Evolutionary conservation across 352 stramenopile genomes (phyloP).

Genomic region (Phytophthora meadii): DNA sequence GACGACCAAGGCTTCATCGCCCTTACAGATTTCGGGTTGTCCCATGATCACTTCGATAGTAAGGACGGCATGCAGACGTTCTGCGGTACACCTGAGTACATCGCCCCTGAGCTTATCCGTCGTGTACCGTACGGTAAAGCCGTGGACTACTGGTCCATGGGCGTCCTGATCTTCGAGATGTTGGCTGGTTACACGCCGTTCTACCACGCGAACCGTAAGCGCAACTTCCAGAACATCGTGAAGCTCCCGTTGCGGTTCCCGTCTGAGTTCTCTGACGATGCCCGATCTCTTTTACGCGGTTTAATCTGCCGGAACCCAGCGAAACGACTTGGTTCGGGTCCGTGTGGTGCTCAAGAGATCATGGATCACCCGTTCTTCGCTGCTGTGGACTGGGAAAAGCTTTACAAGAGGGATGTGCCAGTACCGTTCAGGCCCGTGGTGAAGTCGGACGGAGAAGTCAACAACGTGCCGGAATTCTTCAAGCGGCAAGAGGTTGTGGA

Average conservation of each 20-base stretch:
- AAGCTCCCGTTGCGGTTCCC: slow-evolving; percentile 77
- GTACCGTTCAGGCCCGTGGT: slow-evolving; percentile 75
- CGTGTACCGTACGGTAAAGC: slow-evolving; percentile 75
- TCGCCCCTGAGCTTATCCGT: slow-evolving; percentile 82
- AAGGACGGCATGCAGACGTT: slow-evolving; percentile 86
- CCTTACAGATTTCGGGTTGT: slow-evolving; percentile 91
- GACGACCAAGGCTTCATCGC: slow-evolving; percentile 86
- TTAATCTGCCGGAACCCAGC: slow-evolving; percentile 80
- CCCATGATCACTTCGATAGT: slow-evolving; percentile 77
- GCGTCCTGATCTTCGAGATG: slow-evolving; percentile 89
- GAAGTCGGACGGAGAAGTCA: slow-evolving; percentile 75
- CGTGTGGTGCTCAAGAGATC: slow-evolving; percentile 75
- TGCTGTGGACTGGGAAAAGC: slow-evolving; percentile 76
- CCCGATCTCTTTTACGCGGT: slow-evolving; percentile 72
- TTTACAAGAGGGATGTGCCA: slow-evolving; percentile 76
- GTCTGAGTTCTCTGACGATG: slow-evolving; percentile 79
- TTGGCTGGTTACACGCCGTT: slow-evolving; percentile 82
- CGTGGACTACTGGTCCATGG: slow-evolving; percentile 91
- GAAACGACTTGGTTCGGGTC: slow-evolving; percentile 77
- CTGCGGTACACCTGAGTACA: slow-evolving; percentile 88
- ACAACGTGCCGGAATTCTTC: slow-evolving; percentile 85
- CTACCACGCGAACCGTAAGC: slow-evolving; percentile 78
- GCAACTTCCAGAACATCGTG: slow-evolving; percentile 91
- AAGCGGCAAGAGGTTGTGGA: slow-evolving; percentile 81
- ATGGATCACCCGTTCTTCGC: slow-evolving; percentile 88